Percentiles rank a stretch among this genome's conserved stretches.
Conservation (phyloP, 2,329 filamentous ascomycete species). For the Sordariomycetes sp. region DNA sequence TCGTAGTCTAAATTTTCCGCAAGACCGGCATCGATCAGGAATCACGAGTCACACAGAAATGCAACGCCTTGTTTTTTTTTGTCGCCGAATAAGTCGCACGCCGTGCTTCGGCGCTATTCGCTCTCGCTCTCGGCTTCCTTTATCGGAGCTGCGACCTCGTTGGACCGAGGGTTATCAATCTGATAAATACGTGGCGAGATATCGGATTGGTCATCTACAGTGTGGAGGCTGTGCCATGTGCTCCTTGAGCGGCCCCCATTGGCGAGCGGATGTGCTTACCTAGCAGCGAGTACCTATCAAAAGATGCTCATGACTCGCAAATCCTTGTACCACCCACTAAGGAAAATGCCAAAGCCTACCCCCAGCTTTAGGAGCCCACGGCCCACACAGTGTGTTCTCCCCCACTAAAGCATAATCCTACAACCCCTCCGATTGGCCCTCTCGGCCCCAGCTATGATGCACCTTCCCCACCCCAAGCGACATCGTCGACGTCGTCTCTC, state of each 20-base stretch:
- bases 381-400: background rate
- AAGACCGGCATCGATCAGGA: no score
- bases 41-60: no score
- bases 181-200: background rate
- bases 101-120: background rate
- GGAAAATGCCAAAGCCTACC: background rate
- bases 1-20: no score
- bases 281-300: no score
- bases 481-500: constrained; percentile 1
- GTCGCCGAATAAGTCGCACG: no score
- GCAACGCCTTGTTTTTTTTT: no score
- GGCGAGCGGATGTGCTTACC: background rate
- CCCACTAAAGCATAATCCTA: background rate
- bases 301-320: background rate
- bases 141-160: no score
- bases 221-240: background rate
- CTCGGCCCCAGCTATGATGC: constrained; percentile 1
- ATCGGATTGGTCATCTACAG: background rate
- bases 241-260: background rate
- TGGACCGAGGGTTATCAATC: background rate
- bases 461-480: background rate
- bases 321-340: no score
- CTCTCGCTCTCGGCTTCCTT: no score
- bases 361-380: background rate
- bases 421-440: background rate